Conservation (phyloP, 176 grass and related monocot species). For the Leersia perrieri region DNA sequence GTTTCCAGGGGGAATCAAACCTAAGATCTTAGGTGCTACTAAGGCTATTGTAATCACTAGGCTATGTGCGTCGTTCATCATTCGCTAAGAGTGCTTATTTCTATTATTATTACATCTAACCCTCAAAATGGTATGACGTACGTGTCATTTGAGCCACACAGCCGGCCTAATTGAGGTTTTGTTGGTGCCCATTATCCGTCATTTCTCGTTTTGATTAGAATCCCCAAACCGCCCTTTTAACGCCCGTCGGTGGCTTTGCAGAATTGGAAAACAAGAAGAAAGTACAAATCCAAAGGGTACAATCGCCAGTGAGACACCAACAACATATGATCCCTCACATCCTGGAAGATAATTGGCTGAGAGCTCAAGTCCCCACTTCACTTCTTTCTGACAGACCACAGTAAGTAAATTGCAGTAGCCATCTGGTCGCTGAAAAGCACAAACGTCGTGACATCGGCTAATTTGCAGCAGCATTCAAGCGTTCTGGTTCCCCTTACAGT, state of each 20-base stretch:
- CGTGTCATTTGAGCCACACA: too few species aligned
- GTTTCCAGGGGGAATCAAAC: too few species aligned
- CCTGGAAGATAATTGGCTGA: neutral
- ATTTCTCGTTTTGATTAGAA: neutral
- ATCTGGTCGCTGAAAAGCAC: neutral
- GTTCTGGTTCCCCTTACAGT: neutral
- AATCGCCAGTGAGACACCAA: neutral
- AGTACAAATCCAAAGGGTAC: neutral
- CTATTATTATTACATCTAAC: neutral
- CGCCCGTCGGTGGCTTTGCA: conserved; percentile 13
- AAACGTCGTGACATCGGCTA: neutral
- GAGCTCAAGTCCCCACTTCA: neutral
- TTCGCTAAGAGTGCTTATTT: neutral
- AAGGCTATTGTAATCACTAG: too few species aligned
- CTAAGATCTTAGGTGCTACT: too few species aligned
- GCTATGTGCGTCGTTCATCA: too few species aligned
- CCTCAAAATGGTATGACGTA: neutral
- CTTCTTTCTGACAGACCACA: neutral
- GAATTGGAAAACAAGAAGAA: neutral
- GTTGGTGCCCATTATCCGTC: neutral
- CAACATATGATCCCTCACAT: neutral
- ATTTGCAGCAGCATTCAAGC: neutral
- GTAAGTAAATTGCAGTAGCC: neutral
- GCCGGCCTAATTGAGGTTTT: neutral
- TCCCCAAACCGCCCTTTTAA: neutral